A percentile compares a stretch with the other conserved stretches of the same genome.
Evolutionary conservation across 2,329 filamentous ascomycete species (phyloP).

Genomic region (Tolypocladium amazonense): DNA sequence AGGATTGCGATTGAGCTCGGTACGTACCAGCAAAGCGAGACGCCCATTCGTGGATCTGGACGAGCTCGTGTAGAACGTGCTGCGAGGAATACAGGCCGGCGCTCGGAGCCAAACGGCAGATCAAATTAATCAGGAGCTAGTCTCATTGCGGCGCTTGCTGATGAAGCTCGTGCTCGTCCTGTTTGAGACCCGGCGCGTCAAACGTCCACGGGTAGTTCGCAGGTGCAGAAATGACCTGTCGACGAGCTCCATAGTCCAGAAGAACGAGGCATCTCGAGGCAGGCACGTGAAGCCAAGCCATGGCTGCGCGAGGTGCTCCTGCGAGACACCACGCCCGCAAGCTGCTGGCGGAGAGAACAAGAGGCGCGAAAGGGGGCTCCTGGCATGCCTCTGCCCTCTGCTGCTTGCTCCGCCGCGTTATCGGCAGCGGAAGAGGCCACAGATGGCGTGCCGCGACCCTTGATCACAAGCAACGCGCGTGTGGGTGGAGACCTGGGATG

Average conservation of each 20-base stretch:
- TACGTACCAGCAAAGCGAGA: neutral
- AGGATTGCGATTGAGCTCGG: neutral
- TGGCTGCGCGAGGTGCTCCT: neutral
- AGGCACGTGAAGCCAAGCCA: neutral
- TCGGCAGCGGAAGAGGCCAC: neutral
- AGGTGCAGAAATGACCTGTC: neutral
- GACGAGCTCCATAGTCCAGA: neutral
- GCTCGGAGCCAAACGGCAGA: neutral
- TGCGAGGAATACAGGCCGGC: neutral
- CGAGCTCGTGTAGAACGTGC: neutral
- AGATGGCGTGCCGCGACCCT: constrained; percentile 1
- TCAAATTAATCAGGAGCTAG: neutral
- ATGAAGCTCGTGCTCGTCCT: neutral
- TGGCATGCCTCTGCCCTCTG: neutral
- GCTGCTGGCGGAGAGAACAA: neutral
- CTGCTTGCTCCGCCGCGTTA: neutral
- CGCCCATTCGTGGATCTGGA: neutral
- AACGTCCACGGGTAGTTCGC: neutral
- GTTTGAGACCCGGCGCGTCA: neutral
- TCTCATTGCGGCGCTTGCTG: neutral
- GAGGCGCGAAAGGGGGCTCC: neutral
- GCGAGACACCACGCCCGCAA: neutral
- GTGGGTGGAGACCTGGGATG: neutral
- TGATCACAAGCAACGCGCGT: neutral
- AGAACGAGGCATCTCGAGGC: neutral